Evolutionary conservation across 2,329 filamentous ascomycete genomes (phyloP), one percentile per base, ranked within the genome.

Genomic region (Talaromyces marneffei): DNA sequence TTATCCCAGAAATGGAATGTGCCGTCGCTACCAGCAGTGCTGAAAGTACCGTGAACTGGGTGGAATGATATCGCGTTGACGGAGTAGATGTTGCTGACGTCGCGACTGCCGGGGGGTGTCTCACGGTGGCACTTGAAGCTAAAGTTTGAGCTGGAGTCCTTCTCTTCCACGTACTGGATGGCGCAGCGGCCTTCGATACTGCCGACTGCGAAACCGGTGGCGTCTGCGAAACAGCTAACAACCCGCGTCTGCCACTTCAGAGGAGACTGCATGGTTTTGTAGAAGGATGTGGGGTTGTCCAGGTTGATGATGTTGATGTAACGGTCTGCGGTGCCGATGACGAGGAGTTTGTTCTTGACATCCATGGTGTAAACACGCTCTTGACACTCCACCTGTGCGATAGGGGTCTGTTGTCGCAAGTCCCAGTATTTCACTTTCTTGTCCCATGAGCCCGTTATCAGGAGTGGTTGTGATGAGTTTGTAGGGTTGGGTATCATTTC

Each of bases 61-160:
- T 99, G 94, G 86, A 97, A 97, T 25, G 91, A 95, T 75, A 99
- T 99, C 68, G 92, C 89, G 79, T 99, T 99, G 72, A 99, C 92
- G 1, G 92, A 88, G 80, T 92, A 94, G 69, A 97, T 94, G 71
- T 93, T 94, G 69, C 90, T 91, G 66, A 88, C 80, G 76, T 91
- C 92, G 70, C 74, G 85, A 59, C 71, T 73, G 58, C 74, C 77
- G 61, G 86, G 79, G 1, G 89, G 85, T 4, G 86, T 85, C 69
- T 96, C 91, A 62, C 94, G 92, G 76, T 99, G 94, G 78, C 94
- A 99, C 78, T 97, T 97, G 86, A 99, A 99, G 44, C 91, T 96
- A 82, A 99, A 99, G 80, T 99, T 97, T 71, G 88, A 89, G 70
- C 87, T 85, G 2, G 89, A 80, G 73, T 99, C 92, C 77, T 97